These are phyloP conservation scores for Diplogelasinospora grovesii DNA, from an alignment of 495 filamentous ascomycete species.

Conservation along the genomic window DNA sequence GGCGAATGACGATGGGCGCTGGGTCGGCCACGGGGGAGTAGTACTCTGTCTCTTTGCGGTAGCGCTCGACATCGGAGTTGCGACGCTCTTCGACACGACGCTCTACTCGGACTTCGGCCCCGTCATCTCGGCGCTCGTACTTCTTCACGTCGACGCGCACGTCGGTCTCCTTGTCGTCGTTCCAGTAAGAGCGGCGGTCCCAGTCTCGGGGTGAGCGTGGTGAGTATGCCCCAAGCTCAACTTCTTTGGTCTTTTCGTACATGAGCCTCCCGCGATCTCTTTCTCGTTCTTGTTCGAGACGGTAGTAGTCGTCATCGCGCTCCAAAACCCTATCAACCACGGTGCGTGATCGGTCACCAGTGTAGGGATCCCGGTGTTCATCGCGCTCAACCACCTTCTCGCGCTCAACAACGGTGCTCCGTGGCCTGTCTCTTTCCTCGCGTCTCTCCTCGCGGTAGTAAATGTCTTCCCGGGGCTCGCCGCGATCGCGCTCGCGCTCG, in stretches of 20 bases:
- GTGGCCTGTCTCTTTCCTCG: conserved; percentile 24
- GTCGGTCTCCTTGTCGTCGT: conserved; percentile 32
- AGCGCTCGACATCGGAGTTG: conserved; percentile 51
- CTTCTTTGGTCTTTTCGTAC: conserved; percentile 34
- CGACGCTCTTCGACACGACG: conserved; percentile 38
- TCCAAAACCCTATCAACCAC: conserved; percentile 26
- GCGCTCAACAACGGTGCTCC: conserved; percentile 28
- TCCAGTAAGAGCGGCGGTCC: conserved; percentile 37
- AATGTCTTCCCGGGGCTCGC: conserved; percentile 39
- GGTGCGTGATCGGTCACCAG: conserved; percentile 16
- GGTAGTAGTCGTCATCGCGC: conserved; percentile 21
- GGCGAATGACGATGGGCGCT: conserved; percentile 62
- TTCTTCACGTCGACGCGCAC: conserved; percentile 40
- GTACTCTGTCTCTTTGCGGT: conserved; percentile 63
- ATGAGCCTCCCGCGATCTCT: conserved; percentile 25
- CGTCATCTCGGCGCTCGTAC: conserved; percentile 34
- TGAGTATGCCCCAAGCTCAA: conserved; percentile 20
- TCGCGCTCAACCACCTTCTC: conserved; percentile 31
- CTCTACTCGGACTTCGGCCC: conserved; percentile 41
- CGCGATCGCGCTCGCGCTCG: conserved; percentile 39
- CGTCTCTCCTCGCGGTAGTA: conserved; percentile 19
- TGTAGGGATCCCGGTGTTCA: conserved; percentile 33
- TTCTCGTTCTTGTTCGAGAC: conserved; percentile 10
- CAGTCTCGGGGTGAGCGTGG: conserved; percentile 27
- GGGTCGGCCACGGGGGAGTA: conserved; percentile 49